These are phyloP conservation scores for Russula brevipes DNA, from an alignment of 768 basidiomycete species.

Conservation along the genomic window DNA sequence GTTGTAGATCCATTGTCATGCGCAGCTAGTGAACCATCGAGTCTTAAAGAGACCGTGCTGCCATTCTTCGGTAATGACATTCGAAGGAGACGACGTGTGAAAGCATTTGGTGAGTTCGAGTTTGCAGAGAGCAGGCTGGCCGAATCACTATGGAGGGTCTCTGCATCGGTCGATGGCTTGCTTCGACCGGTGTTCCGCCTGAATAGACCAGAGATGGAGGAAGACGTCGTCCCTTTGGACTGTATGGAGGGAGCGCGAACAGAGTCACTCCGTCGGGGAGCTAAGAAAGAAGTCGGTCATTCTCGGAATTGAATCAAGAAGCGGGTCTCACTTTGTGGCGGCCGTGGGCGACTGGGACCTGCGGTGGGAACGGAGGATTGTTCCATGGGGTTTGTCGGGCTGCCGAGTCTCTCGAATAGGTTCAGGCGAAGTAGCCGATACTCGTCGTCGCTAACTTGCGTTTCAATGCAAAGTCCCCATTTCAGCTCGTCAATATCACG, in stretches of 20 bases:
- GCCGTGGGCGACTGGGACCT: conserved; percentile 13
- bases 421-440: conserved; percentile 80
- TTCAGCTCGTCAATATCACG: conserved; percentile 29
- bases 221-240: conserved; percentile 34
- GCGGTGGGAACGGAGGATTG: conserved; percentile 54
- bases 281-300: conserved; percentile 22
- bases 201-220: conserved; percentile 35
- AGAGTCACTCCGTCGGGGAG: conserved; percentile 24
- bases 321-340: conserved; percentile 5
- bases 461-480: not conserved
- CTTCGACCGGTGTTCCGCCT: conserved; percentile 33
- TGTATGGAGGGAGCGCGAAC: conserved; percentile 32
- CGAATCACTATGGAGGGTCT: conserved; percentile 27
- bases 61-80: conserved; percentile 44
- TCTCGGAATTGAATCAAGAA: not conserved
- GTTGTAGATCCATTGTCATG: conserved; percentile 33
- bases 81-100: conserved; percentile 29
- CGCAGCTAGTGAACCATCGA: conserved; percentile 39
- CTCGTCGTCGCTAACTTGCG: conserved; percentile 64
- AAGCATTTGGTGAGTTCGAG: conserved; percentile 25
- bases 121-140: conserved; percentile 30
- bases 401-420: conserved; percentile 74
- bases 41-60: conserved; percentile 45
- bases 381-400: conserved; percentile 55
- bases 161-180: conserved; percentile 25